Percentiles rank a stretch among this genome's conserved stretches.
These are phyloP conservation scores for Hanseniaspora singularis DNA, from an alignment of 805 yeast genomes.

Conservation along the genomic window DNA sequence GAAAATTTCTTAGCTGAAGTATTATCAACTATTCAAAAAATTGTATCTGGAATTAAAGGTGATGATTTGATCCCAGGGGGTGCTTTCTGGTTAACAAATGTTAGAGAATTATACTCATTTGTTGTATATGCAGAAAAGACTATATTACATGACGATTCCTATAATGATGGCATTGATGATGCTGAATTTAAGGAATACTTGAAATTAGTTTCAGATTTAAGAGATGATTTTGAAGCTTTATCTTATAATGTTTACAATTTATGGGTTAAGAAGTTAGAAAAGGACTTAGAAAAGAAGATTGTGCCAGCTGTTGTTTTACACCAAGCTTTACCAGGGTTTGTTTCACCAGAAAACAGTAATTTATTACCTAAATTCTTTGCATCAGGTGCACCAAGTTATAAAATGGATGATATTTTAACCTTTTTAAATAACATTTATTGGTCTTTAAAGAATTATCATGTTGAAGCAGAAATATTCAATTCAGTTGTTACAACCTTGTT, in stretches of 20 bases:
- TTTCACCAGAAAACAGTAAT: constrained; percentile 69
- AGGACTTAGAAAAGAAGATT: constrained; percentile 78
- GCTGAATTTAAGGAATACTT: constrained; percentile 83
- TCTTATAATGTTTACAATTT: constrained; percentile 89
- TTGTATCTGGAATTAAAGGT: constrained; percentile 67
- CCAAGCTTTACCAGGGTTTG: constrained; percentile 91
- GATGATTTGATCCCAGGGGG: constrained; percentile 84
- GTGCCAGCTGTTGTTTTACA: constrained; percentile 91
- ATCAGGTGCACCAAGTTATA: constrained; percentile 49
- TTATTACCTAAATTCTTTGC: constrained; percentile 74
- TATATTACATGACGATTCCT: constrained; percentile 70
- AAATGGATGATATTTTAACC: constrained; percentile 88
- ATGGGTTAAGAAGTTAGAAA: constrained; percentile 94
- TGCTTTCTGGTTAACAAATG: constrained; percentile 94
- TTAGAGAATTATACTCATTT: constrained; percentile 88
- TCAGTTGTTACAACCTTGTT: constrained; percentile 75
- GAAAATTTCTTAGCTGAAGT: constrained; percentile 86
- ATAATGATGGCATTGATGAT: constrained; percentile 74
- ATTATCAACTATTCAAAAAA: constrained; percentile 70
- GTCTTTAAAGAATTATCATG: constrained; percentile 82
- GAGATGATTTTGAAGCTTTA: constrained; percentile 85
- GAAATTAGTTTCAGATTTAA: constrained; percentile 76
- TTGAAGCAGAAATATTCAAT: constrained; percentile 72
- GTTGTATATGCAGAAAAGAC: constrained; percentile 88
- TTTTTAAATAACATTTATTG: constrained; percentile 83